Percentiles rank a stretch among this genome's conserved stretches.
Conservation (phyloP, 805 yeast species). For the Yamadazyma ubonensis region DNA sequence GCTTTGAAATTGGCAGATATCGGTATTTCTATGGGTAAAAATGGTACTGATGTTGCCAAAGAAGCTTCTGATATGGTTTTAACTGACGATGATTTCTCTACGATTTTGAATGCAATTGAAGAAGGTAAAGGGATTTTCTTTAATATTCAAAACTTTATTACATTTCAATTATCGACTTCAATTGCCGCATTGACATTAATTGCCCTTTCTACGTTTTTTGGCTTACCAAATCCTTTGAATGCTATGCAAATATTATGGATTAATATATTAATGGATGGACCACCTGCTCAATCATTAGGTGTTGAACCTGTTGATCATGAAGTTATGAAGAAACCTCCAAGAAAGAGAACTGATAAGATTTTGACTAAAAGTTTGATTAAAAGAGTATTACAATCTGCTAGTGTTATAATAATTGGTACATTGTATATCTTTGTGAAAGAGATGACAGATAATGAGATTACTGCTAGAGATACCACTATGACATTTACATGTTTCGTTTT, state of each 20-base stretch:
- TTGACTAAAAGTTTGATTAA: conserved; percentile 66
- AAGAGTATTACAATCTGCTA: conserved; percentile 75
- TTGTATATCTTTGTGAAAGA: conserved; percentile 81
- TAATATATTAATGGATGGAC: conserved; percentile 97
- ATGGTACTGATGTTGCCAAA: conserved; percentile 97
- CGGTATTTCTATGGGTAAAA: conserved; percentile 90
- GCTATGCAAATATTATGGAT: conserved; percentile 99
- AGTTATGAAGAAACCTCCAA: conserved; percentile 95
- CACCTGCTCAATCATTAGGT: conserved; percentile 97
- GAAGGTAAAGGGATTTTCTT: conserved; percentile 98
- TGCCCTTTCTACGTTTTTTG: conserved; percentile 82
- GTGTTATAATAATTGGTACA: conserved; percentile 79
- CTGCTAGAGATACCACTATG: conserved; percentile 98
- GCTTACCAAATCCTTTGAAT: conserved; percentile 89
- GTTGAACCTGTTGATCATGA: conserved; percentile 97
- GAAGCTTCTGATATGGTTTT: conserved; percentile 98
- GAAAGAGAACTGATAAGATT: conserved; percentile 82
- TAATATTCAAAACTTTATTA: conserved; percentile 90
- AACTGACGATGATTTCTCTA: conserved; percentile 94
- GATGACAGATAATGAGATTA: conserved; percentile 78
- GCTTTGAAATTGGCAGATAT: conserved; percentile 94
- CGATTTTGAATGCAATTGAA: conserved; percentile 88
- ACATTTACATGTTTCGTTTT: conserved; percentile 96
- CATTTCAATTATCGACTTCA: conserved; percentile 93
- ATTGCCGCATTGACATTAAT: conserved; percentile 91